Conservation (phyloP, 768 basidiomycete species). For the Rossbeevera mucosa region DNA sequence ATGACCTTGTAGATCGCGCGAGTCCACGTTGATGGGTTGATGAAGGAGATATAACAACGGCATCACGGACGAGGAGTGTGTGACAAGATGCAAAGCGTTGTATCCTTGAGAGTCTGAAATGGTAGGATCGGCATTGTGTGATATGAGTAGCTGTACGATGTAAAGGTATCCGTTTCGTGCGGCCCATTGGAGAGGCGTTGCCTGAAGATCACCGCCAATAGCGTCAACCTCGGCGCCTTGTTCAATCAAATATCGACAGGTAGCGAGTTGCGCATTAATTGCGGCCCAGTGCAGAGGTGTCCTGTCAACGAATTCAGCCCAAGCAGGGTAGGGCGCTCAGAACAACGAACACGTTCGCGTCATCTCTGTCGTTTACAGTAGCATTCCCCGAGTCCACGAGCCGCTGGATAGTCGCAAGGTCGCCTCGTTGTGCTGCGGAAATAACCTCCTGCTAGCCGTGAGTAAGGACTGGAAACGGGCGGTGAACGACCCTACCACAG, state of each 20-base stretch:
- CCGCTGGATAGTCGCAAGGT: conserved; percentile 56
- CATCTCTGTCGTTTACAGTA: conserved; percentile 73
- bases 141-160: conserved; percentile 86
- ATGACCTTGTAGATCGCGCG: conserved; percentile 86
- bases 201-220: conserved; percentile 87
- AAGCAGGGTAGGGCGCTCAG: background rate
- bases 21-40: conserved; percentile 90
- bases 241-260: conserved; percentile 83
- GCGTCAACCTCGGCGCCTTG: conserved; percentile 95
- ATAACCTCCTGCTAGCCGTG: conserved; percentile 56
- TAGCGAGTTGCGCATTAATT: conserved; percentile 90
- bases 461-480: background rate
- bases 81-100: conserved; percentile 92
- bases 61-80: conserved; percentile 93
- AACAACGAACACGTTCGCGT: conserved; percentile 64
- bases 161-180: conserved; percentile 96
- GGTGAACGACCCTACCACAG: conserved; percentile 19
- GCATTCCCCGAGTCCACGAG: conserved; percentile 71
- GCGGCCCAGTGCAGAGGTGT: conserved; percentile 98
- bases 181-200: conserved; percentile 97
- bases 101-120: conserved; percentile 92
- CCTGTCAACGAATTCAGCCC: conserved; percentile 15
- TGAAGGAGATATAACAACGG: conserved; percentile 87
- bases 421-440: conserved; percentile 83
- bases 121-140: conserved; percentile 88